Evolutionary conservation across 2,329 filamentous ascomycete genomes (phyloP).

Genomic region (Verticillium nonalfalfae): DNA sequence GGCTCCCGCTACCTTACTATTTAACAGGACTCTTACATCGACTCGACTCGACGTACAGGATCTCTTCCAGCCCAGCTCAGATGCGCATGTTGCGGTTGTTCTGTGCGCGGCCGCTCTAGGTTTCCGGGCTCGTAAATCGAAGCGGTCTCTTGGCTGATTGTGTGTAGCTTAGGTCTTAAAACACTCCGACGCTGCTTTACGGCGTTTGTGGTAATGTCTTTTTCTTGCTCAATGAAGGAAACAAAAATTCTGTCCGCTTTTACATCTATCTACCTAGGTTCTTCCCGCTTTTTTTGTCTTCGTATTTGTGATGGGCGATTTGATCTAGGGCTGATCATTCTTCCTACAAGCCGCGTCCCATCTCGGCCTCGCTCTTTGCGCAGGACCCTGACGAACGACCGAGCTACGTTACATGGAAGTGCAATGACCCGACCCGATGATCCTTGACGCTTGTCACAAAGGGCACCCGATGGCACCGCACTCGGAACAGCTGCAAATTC

Average conservation of each 20-base stretch:
- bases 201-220: not conserved
- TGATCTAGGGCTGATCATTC: not conserved
- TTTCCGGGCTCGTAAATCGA: not conserved
- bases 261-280: not conserved
- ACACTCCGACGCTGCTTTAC: not conserved
- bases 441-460: not conserved
- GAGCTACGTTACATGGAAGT: not conserved
- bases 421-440: not conserved
- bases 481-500: not conserved
- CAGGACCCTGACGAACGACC: not conserved
- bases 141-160: not conserved
- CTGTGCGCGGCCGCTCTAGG: not conserved
- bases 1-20: not conserved
- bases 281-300: not conserved
- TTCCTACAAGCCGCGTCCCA: not conserved
- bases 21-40: constrained; percentile 5
- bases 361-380: not conserved
- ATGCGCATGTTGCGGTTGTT: not conserved
- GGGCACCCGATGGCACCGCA: not conserved
- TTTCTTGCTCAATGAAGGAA: not conserved
- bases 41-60: constrained; percentile 3
- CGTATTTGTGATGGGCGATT: not conserved
- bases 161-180: not conserved
- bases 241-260: not conserved
- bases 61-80: not conserved